Percentiles rank a stretch among this genome's conserved stretches.
Conservation (phyloP, 176 grass and related monocot genomes). For the Zizania latifolia region DNA sequence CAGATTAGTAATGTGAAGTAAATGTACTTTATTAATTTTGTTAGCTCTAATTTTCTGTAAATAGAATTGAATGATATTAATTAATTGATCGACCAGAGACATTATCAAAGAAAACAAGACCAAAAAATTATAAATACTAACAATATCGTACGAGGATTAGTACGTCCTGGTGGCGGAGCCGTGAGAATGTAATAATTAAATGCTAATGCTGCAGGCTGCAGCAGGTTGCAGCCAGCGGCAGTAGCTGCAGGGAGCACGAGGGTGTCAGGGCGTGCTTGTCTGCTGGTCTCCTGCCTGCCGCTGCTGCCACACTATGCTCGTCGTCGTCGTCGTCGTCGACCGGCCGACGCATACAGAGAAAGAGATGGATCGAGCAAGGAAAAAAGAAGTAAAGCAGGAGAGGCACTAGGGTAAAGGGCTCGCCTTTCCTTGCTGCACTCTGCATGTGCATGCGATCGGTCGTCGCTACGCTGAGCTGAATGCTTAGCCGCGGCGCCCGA, state of each 20-base stretch:
- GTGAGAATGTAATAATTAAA: too few species aligned
- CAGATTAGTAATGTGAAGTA: too few species aligned
- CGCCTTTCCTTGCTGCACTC: constrained; percentile 4
- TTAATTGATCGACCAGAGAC: too few species aligned
- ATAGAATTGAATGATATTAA: too few species aligned
- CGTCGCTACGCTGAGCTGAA: background rate
- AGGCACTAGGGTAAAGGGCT: background rate
- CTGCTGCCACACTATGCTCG: background rate
- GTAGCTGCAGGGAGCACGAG: constrained; percentile 24
- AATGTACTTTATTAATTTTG: too few species aligned
- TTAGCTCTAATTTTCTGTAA: too few species aligned
- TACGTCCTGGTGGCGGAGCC: too few species aligned
- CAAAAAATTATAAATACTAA: too few species aligned
- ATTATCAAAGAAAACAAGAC: too few species aligned
- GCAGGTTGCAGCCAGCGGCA: too few species aligned
- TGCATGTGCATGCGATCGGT: constrained; percentile 2
- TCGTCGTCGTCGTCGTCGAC: background rate
- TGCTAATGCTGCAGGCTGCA: too few species aligned
- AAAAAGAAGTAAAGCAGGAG: background rate
- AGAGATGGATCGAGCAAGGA: background rate
- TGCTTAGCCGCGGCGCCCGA: constrained; percentile 7
- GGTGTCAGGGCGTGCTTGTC: constrained; percentile 22
- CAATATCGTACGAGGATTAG: too few species aligned
- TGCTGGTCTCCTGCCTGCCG: constrained; percentile 24
- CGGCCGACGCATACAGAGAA: constrained; percentile 24